Evolutionary conservation across 2,329 filamentous ascomycete genomes (phyloP).

Genomic region (Exophiala bonariae): DNA sequence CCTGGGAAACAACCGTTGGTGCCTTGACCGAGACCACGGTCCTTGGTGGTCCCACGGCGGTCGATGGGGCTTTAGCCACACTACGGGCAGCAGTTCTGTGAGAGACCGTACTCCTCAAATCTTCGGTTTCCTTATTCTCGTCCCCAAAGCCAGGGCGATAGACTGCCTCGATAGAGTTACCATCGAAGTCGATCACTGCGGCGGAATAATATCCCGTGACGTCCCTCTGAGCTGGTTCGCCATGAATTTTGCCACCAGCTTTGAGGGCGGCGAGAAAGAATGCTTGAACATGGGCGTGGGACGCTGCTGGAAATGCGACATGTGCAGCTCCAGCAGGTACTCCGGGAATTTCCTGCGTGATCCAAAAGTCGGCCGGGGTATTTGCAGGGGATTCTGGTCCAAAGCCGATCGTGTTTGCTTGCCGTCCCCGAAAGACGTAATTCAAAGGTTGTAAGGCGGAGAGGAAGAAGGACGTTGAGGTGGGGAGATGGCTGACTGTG

Average conservation of each 20-base stretch:
- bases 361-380: constrained; percentile 60
- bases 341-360: constrained; percentile 60
- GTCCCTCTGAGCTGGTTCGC: constrained; percentile 55
- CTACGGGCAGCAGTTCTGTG: constrained; percentile 1
- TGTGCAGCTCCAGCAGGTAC: constrained; percentile 56
- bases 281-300: constrained; percentile 64
- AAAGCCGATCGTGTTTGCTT: constrained; percentile 62
- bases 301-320: constrained; percentile 68
- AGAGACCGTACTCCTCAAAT: constrained; percentile 23
- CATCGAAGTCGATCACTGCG: constrained; percentile 73
- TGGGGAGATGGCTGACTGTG: constrained; percentile 74
- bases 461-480: constrained; percentile 81
- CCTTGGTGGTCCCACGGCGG: constrained; percentile 7
- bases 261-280: constrained; percentile 71
- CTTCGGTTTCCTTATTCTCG: constrained; percentile 35
- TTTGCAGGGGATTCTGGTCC: constrained; percentile 52
- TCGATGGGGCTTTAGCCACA: constrained; percentile 16
- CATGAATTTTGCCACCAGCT: constrained; percentile 62
- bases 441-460: constrained; percentile 75
- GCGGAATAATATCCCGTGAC: constrained; percentile 61
- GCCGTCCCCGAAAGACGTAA: constrained; percentile 67
- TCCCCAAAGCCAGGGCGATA: constrained; percentile 58
- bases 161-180: constrained; percentile 79
- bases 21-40: constrained; percentile 2
- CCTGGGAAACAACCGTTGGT: constrained; percentile 9